These are phyloP conservation scores for Fusarium nygamai DNA, from an alignment of 2,329 filamentous ascomycete genomes.

Conservation along the genomic window DNA sequence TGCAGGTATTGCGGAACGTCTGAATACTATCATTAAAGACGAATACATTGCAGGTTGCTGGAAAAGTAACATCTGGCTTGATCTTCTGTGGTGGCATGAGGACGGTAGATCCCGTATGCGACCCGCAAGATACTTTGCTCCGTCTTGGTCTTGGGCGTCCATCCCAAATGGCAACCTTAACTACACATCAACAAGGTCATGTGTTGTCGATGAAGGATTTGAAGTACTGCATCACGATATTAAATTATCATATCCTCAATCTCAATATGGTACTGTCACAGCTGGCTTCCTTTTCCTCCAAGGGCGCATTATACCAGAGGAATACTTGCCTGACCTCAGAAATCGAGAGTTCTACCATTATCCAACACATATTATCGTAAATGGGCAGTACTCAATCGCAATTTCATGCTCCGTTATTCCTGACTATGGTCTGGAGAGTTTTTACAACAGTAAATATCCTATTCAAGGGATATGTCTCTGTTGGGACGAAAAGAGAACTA, in stretches of 20 bases:
- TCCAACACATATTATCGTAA: background rate
- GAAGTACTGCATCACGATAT: background rate
- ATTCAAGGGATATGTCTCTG: background rate
- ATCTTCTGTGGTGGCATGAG: background rate
- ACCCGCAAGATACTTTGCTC: background rate
- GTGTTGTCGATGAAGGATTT: background rate
- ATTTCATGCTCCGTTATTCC: background rate
- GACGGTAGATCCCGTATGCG: background rate
- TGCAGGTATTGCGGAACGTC: background rate
- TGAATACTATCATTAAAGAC: background rate
- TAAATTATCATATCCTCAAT: background rate
- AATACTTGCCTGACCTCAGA: background rate
- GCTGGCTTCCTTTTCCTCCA: background rate
- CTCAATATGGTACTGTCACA: background rate
- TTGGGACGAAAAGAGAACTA: background rate
- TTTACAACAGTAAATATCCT: background rate
- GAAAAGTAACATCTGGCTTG: background rate
- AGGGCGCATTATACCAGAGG: background rate
- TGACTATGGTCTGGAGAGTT: background rate
- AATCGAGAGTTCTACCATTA: background rate
- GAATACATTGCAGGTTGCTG: background rate
- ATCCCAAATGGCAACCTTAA: background rate
- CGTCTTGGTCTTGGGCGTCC: background rate
- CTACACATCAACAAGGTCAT: background rate
- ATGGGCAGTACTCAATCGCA: background rate